Evolutionary conservation across 805 yeast genomes (phyloP), one percentile per base, ranked within the genome.

Genomic region (Zygosaccharomyces gambellarensis): DNA sequence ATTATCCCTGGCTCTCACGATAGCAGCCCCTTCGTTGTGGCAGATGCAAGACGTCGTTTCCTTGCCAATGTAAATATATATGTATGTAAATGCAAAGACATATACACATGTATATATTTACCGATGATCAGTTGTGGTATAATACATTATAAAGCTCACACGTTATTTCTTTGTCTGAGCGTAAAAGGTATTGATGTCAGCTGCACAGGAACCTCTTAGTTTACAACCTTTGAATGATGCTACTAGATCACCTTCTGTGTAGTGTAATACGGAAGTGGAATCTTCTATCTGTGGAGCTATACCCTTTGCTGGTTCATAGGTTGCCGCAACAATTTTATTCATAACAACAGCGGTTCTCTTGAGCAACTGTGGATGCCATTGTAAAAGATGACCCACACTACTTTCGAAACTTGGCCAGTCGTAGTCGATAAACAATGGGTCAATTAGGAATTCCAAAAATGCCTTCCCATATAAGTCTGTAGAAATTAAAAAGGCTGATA

Each of bases 321-420:
- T 54, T 30, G 80, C 68, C 11, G 79, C 79, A 38, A 85, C 75
- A 8, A 78, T 68, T 60, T 81, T 77, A 39, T 82, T 75, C 10
- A 89, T 87, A 1, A 94, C 79, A 12, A 92, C 66, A 0, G 89
- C 85, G 3, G 94, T 75, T 60, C 81, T 85, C 47, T 85, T 77
- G 56, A 94, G 73, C 25, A 86, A 70, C 27, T 78, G 80, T 10
- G 97, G 96, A 64, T 92, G 99, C 99, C 98, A 94, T 68, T 89
- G 97, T 57, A 90, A 73, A 40, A 90, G 73, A 64, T 94, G 98
- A n/a, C 87, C 78, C 39, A 92, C 81, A 4, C 82, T 85, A 47
- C 78, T 77, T 44, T 67, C 65, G 31, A 64, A 55, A 49, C 76
- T 76, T 39, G 60, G 61, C 68, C 69, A 67, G n/a, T 69, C 68